phyloP scores from a whole-genome alignment of 495 filamentous ascomycete genomes.

The Aspergillus bridgeri region DNA sequence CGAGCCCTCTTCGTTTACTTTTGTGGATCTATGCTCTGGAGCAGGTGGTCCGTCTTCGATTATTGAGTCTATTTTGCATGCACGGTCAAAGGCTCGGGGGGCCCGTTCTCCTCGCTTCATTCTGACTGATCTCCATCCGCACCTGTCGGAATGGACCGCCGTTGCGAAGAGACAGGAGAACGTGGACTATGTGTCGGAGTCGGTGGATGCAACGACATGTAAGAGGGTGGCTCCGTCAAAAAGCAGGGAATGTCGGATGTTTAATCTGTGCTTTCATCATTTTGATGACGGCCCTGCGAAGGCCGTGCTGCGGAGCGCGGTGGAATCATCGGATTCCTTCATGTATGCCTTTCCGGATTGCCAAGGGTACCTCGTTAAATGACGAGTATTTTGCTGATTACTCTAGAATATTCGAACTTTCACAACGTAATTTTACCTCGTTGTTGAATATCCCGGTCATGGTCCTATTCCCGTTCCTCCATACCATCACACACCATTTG shows the following conservation, averaged over 20 bases:
- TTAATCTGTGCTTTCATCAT: conserved; percentile 75
- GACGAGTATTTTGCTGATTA: background rate
- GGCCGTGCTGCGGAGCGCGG: conserved; percentile 56
- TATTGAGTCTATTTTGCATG: conserved; percentile 58
- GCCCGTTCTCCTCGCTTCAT: conserved; percentile 53
- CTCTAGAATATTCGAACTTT: conserved; percentile 64
- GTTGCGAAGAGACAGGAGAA: conserved; percentile 47
- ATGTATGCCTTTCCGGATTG: conserved; percentile 35
- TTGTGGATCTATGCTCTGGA: conserved; percentile 74
- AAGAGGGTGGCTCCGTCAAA: conserved; percentile 22
- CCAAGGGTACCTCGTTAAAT: background rate
- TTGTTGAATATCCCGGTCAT: conserved; percentile 34
- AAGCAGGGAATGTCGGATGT: conserved; percentile 55
- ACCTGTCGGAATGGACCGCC: conserved; percentile 57
- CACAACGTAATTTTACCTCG: conserved; percentile 28
- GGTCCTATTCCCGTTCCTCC: conserved; percentile 49
- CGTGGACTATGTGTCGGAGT: conserved; percentile 51
- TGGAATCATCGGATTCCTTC: conserved; percentile 62
- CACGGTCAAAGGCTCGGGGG: conserved; percentile 25
- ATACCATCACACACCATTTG: conserved; percentile 61
- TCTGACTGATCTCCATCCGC: conserved; percentile 67
- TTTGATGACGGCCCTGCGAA: conserved; percentile 61
- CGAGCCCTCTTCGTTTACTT: conserved; percentile 45
- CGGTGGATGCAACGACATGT: conserved; percentile 56
- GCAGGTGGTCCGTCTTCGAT: conserved; percentile 63